phyloP scores from a whole-genome alignment of 129 eudicot species.

The Escallonia herrerae region DNA sequence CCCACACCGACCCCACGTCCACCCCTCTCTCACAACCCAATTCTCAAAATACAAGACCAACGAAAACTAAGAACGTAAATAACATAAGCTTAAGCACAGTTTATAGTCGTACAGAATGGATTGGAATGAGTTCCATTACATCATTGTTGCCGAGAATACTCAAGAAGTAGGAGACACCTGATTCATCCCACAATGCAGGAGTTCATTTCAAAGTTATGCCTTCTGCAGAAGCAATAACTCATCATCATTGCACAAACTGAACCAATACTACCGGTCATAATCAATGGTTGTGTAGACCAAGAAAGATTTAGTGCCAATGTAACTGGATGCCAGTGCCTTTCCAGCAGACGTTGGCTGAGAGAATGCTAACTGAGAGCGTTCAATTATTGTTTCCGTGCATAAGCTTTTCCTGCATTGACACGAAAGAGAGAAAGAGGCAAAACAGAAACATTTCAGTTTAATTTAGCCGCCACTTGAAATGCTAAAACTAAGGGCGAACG shows the following conservation, averaged over 20 bases:
- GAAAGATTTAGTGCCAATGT: constrained; percentile 46
- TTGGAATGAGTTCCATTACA: too few relatives aligned
- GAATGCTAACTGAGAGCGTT: constrained; percentile 52
- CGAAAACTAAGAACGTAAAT: too few relatives aligned
- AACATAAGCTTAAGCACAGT: too few relatives aligned
- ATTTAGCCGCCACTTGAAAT: too few relatives aligned
- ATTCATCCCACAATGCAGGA: not conserved
- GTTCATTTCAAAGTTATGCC: not conserved
- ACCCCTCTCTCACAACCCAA: too few relatives aligned
- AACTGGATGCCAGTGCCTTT: constrained; percentile 64
- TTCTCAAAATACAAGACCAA: too few relatives aligned
- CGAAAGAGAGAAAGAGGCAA: not conserved
- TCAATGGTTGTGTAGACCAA: constrained; percentile 56
- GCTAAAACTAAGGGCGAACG: too few relatives aligned
- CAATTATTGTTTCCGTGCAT: constrained; percentile 29
- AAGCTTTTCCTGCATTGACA: constrained; percentile 60
- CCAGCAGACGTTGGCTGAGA: constrained; percentile 78
- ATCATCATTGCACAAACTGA: not conserved
- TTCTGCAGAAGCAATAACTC: not conserved
- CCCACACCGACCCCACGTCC: too few relatives aligned
- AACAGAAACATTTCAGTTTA: too few relatives aligned
- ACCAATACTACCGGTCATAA: constrained; percentile 13
- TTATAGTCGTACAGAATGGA: too few relatives aligned
- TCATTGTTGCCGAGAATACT: too few relatives aligned
- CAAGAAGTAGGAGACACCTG: too few relatives aligned